phyloP scores from a whole-genome alignment of 805 yeast species.

The Kodamaea fukazawae region DNA sequence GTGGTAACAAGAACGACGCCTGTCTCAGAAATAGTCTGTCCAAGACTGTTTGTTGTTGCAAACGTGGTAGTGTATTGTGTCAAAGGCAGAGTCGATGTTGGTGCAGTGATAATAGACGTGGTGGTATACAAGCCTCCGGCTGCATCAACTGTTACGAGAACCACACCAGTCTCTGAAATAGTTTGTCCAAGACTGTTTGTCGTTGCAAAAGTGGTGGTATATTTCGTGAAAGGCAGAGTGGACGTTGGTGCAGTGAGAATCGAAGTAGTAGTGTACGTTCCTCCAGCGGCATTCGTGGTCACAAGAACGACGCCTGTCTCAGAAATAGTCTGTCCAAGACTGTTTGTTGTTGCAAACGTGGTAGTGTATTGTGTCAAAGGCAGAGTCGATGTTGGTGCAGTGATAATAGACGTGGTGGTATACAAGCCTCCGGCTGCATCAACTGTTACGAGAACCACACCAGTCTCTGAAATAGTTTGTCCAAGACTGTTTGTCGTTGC shows the following conservation, averaged over 20 bases:
- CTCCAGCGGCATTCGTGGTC: slow-evolving; percentile 18
- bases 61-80: slow-evolving; percentile 10
- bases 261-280: slow-evolving; percentile 14
- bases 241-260: too few species aligned
- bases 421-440: slow-evolving; percentile 14
- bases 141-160: slow-evolving; percentile 17
- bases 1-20: slow-evolving; percentile 20
- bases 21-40: slow-evolving; percentile 15
- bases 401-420: slow-evolving; percentile 11
- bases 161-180: slow-evolving; percentile 16
- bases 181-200: too few species aligned
- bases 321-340: slow-evolving; percentile 15
- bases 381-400: not conserved
- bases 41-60: slow-evolving; percentile 16
- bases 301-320: slow-evolving; percentile 19
- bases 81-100: not conserved
- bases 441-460: slow-evolving; percentile 17
- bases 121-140: slow-evolving; percentile 14
- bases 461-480: too few species aligned
- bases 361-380: slow-evolving; percentile 9
- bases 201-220: slow-evolving; percentile 4
- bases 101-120: slow-evolving; percentile 5
- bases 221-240: not conserved
- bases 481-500: too few species aligned
- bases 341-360: slow-evolving; percentile 13